Evolutionary conservation across 345 rosid species (phyloP), one percentile per base, ranked within the genome.

Genomic region (Salix suchowensis): DNA sequence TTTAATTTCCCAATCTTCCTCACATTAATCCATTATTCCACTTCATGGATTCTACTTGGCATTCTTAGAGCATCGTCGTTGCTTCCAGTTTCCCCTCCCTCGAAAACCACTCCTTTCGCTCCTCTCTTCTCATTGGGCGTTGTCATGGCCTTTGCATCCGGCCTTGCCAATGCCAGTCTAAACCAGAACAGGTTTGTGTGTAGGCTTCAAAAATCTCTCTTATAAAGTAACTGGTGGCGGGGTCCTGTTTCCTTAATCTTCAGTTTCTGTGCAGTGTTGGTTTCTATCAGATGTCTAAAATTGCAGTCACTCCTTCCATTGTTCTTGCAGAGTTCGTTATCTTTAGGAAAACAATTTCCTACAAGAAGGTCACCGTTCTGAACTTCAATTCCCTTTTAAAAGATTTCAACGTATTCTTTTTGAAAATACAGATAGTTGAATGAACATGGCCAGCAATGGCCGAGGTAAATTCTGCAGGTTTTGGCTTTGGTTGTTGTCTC

Each of bases 241-340:
- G 67, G 39, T 67, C 30, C 19, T 30, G 48, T 79, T 78, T 75
- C 68, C 77, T 84, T 60, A 73, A 78, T 58, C 46, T 55, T 58
- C 32, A 74, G 69, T 48, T 72, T 36, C 7, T 73, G 15, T 80
- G 84, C 89, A 93, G 99, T 11, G 91, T 96, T 67, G 99, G 99
- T 75, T 92, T 96, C 86, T 96, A 96, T 82, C 99, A 93, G 82
- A 92, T 93, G 99, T 93, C 94, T 75, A 93, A 96, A 86, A 93
- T 96, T 62, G 98, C 98, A 2, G 98, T 96, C 76, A 96, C 98
- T 76, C 98, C 99, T 15, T 89, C 98, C 42, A 92, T 96, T 76
- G 97, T 91, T 71, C 86, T 96, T 50, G 88, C 95, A 2, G 99
- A 96, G 78, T 93, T 93, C 77, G 44, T 90, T 21, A 89, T 90